Evolutionary conservation across 805 yeast species (phyloP).

Genomic region (Blastobotrys chiropterorum): DNA sequence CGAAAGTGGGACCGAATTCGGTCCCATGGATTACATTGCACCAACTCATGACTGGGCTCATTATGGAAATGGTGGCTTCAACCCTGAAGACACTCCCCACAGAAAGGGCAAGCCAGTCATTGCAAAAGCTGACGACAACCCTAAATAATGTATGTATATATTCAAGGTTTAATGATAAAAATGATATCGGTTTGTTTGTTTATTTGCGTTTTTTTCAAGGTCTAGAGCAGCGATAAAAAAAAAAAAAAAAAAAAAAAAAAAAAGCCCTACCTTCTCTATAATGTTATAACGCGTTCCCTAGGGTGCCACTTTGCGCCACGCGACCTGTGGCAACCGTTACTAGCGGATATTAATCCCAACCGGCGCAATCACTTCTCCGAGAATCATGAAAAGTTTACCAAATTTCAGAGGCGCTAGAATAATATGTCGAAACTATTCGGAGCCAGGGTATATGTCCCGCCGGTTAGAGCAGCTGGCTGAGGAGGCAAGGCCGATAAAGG

Average conservation of each 20-base stretch:
- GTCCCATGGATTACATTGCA: conserved; percentile 71
- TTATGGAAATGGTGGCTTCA: conserved; percentile 89
- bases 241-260: too few relatives aligned
- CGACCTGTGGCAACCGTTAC: too few relatives aligned
- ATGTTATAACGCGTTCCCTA: too few relatives aligned
- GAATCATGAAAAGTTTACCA: not conserved
- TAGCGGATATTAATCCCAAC: not conserved
- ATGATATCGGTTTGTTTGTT: too few relatives aligned
- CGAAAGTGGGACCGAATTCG: conserved; percentile 58
- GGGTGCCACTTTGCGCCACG: too few relatives aligned
- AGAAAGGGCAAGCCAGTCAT: not conserved
- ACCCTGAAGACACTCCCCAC: conserved; percentile 62
- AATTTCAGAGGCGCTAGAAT: not conserved
- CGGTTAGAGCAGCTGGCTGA: conserved; percentile 39
- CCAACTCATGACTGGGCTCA: conserved; percentile 89
- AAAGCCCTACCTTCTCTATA: too few relatives aligned
- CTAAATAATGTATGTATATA: not conserved
- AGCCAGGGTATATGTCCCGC: conserved; percentile 29
- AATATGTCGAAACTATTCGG: not conserved
- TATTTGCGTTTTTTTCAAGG: too few relatives aligned
- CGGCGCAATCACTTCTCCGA: not conserved
- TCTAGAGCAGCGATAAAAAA: too few relatives aligned
- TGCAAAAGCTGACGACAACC: not conserved
- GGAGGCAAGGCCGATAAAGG: conserved; percentile 33
- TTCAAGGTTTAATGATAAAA: not conserved